Evolutionary conservation across 75 land plant genomes (phyloP).

Genomic region (Cryptomeria japonica): DNA sequence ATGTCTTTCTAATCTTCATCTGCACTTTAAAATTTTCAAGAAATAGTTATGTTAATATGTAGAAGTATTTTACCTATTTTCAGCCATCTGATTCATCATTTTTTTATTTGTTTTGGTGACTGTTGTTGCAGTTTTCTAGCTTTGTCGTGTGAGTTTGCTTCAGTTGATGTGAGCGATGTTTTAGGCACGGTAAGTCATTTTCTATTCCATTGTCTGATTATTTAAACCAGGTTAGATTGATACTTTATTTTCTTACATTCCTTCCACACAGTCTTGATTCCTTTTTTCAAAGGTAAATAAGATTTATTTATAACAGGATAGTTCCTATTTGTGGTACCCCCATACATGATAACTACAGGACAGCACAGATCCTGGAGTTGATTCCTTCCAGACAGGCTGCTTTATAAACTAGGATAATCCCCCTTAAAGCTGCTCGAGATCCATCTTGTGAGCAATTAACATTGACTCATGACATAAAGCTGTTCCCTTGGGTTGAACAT

Average conservation of each 20-base stretch:
- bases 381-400: too few relatives aligned
- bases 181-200: conserved; percentile 92
- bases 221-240: neutral
- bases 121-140: conserved; percentile 87
- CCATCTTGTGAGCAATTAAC: neutral
- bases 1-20: neutral
- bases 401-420: too few relatives aligned
- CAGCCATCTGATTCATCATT: neutral
- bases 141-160: conserved; percentile 99
- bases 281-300: neutral
- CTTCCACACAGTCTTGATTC: too few relatives aligned
- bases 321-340: neutral
- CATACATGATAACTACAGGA: neutral
- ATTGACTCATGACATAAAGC: too few relatives aligned
- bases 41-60: neutral
- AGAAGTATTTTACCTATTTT: neutral
- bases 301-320: neutral
- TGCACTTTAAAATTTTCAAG: neutral
- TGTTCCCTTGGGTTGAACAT: too few relatives aligned
- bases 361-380: neutral
- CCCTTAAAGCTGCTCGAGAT: too few relatives aligned
- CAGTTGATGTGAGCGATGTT: conserved; percentile 95
- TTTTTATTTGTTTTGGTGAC: neutral
- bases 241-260: neutral
- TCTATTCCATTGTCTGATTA: neutral